Conservation (phyloP, 2,329 filamentous ascomycete species). For the Phialophora chinensis region DNA sequence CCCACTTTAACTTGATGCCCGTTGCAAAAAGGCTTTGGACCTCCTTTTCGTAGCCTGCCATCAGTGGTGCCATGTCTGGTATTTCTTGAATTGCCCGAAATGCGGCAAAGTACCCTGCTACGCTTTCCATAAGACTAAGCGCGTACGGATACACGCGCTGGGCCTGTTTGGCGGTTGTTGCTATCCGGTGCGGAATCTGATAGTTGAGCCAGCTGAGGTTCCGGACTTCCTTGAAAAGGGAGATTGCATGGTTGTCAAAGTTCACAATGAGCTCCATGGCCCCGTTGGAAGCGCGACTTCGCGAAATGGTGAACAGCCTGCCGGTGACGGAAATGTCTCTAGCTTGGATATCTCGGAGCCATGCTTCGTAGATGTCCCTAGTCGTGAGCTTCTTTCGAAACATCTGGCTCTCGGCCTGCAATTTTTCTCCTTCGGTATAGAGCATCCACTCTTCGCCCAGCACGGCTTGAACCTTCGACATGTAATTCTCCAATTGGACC, state of each 20-base stretch:
- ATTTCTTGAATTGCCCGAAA: constrained; percentile 82
- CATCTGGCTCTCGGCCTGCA: constrained; percentile 86
- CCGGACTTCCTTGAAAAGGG: constrained; percentile 96
- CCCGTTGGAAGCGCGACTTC: constrained; percentile 89
- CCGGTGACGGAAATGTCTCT: constrained; percentile 91
- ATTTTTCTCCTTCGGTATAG: constrained; percentile 91
- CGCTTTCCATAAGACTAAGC: constrained; percentile 97
- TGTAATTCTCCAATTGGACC: constrained; percentile 91
- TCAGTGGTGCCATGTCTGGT: constrained; percentile 82
- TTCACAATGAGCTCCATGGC: constrained; percentile 88
- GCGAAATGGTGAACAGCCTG: constrained; percentile 85
- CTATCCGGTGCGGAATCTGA: constrained; percentile 90
- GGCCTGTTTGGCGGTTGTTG: constrained; percentile 96
- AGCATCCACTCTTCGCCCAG: constrained; percentile 93
- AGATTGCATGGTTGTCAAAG: constrained; percentile 96
- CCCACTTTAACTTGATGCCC: constrained; percentile 90
- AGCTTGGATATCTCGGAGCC: constrained; percentile 86
- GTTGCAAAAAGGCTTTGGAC: constrained; percentile 83
- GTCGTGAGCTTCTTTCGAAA: constrained; percentile 98
- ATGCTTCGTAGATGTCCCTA: constrained; percentile 90
- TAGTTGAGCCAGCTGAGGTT: constrained; percentile 96
- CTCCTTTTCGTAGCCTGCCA: constrained; percentile 91
- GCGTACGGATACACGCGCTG: constrained; percentile 98
- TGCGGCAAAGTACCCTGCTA: constrained; percentile 90
- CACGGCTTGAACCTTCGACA: constrained; percentile 99